Evolutionary conservation across 2,329 filamentous ascomycete species (phyloP), one percentile per base, ranked within the genome.

Genomic region (Aspergillus neoniger): DNA sequence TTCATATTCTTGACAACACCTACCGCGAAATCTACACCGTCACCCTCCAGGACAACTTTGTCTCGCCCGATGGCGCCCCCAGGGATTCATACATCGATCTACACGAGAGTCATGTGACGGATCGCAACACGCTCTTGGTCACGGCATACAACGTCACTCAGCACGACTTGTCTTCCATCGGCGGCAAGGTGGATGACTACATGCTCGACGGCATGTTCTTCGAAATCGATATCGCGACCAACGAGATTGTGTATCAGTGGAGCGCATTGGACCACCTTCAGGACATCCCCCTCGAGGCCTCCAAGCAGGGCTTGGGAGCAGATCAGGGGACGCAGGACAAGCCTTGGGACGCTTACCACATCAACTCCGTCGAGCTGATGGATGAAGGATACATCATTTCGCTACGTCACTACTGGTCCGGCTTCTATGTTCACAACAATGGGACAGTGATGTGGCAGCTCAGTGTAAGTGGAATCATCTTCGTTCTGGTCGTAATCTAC

Each of bases 331-430:
- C 63, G 6, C 63, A 61, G n/a, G 61, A 67, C 14, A 62, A 61
- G 14, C 73, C 74, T n/a, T 75, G 70, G 65, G 74, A 77, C 64
- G 67, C 69, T 19, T 76, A 74, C 54, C 73, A 76, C 57, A 75
- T 76, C 57, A 77, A 77, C 59, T 67, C 74, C 9, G 67, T 77
- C 23, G 63, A 70, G 47, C 55, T 65, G 5, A 67, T 73, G 49
- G 64, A 72, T n/a, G 68, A 76, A 2, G 70, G 74, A 15, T 76
- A 73, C 43, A 59, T 77, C 8, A 63, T 77, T n/a, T 76, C 73
- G 19, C 58, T 74, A 23, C 73, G 74, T n/a, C 73, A 75, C 61
- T 71, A 69, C 48, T 76, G 72, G 69, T 72, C 71, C 6, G 72
- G 65, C 1, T 74, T 68, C 44, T 72, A 72, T 32, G 43, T 76